Base-by-base conservation (phyloP, 805 yeast genomes). In the Vanderwaltozyma tropicalis region DNA sequence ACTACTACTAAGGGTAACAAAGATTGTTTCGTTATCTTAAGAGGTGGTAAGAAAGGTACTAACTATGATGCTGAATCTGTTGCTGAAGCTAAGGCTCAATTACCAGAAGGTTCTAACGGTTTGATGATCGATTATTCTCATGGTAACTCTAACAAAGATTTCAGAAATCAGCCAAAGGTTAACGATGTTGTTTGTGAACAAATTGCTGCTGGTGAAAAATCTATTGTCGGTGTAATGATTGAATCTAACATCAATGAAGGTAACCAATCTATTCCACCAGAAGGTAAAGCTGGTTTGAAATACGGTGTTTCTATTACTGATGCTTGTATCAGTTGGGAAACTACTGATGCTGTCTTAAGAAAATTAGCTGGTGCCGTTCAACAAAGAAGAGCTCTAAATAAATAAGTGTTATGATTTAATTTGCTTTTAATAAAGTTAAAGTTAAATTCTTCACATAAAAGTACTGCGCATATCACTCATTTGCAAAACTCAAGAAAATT, bases 41-140 rank as follows among this genome's bases (percentile, higher is more conserved):
- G 98, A 68, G 98, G 98, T 50, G 97, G 97, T 57, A 89, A 87
- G 66, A 68, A 72, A 42, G 94, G 95, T 43, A 87, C 97, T 30
- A 89, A 89, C 63, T 89, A 63, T 58, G 96, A 88, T 59, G 78
- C 79, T 31, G 76, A 70, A 47, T 74, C 80, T 14, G 88, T 89
- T 22, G 63, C 67, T 35, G 71, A 70, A 34, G 83, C 94, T 21
- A 74, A 80, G 58, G 71, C 62, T 21, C 74, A 76, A 48, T 65
- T 86, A 41, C 35, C 34, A 34, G 41, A 33, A 30, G 41, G 41
- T 26, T 38, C 41, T 15, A 38, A 38, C n/a, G 41, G 41, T 38
- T 80, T 88, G 53, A 92, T 89, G 97, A 77, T 89, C 46, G 98
- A 89, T 64, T 92, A 96, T 63, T 87, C 96, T 29, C 98, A 89